phyloP scores from a whole-genome alignment of 192 early-diverging fungal species.

The Backusella parvicylindrica region DNA sequence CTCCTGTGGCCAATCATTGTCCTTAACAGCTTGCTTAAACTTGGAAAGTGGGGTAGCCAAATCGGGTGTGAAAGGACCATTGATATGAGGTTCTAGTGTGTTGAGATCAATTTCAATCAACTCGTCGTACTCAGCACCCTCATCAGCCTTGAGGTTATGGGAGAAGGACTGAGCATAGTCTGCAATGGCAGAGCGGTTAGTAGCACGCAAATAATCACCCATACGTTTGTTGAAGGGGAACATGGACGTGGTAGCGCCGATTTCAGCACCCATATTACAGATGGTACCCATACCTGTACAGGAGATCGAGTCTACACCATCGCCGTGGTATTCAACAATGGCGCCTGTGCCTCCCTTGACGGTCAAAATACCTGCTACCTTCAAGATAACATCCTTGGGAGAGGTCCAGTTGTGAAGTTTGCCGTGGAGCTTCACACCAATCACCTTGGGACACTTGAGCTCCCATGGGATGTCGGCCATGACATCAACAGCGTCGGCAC shows the following conservation, averaged over 20 bases:
- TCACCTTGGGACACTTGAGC: constrained; percentile 96
- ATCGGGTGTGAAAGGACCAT: constrained; percentile 95
- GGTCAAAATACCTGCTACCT: constrained; percentile 92
- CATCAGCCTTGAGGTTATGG: constrained; percentile 89
- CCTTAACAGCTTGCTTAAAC: constrained; percentile 84
- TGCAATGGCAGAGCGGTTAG: constrained; percentile 76
- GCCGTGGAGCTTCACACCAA: constrained; percentile 89
- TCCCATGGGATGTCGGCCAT: constrained; percentile 99
- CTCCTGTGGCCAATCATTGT: constrained; percentile 87
- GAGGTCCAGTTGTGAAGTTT: constrained; percentile 89
- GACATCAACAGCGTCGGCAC: constrained; percentile 97
- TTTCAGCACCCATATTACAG: constrained; percentile 99
- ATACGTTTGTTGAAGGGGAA: constrained; percentile 95
- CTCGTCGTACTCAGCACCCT: constrained; percentile 86
- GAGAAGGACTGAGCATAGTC: constrained; percentile 72
- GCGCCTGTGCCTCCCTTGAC: constrained; percentile 97
- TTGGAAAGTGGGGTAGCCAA: constrained; percentile 91
- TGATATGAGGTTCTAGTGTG: constrained; percentile 93
- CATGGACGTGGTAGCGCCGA: constrained; percentile 95
- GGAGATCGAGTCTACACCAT: constrained; percentile 89
- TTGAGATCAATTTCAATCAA: constrained; percentile 93
- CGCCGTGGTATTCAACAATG: constrained; percentile 97
- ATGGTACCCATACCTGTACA: constrained; percentile 99
- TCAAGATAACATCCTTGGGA: constrained; percentile 94
- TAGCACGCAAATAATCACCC: constrained; percentile 87